A percentile compares a stretch with the other conserved stretches of the same genome.
Evolutionary conservation across 148 eudicot species (phyloP).

Genomic region (Fallopia convolvulus): DNA sequence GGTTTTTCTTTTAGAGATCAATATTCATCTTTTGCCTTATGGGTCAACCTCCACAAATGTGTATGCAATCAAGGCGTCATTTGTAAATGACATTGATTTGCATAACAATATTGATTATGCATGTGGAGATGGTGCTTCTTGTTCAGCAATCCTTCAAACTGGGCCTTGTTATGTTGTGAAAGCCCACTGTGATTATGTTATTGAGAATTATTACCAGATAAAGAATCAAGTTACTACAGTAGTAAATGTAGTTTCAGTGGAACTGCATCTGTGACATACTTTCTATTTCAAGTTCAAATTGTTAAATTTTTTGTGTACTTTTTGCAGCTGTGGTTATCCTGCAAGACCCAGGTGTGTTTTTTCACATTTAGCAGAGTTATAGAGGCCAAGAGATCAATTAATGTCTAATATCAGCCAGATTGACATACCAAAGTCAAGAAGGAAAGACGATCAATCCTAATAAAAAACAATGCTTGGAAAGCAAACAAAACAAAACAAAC

Average conservation of each 20-base stretch:
- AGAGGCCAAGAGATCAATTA: too few relatives aligned
- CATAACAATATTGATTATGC: not conserved
- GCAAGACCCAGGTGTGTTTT: constrained; percentile 15
- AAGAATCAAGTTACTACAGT: constrained; percentile 28
- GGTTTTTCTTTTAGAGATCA: not conserved
- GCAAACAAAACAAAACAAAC: not conserved
- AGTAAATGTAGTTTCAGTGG: constrained; percentile 62
- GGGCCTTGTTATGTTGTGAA: constrained; percentile 58
- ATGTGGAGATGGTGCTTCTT: not conserved
- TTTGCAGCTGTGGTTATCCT: constrained; percentile 43
- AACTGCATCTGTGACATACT: constrained; percentile 29
- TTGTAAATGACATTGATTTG: not conserved
- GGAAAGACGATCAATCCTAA: not conserved
- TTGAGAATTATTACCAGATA: constrained; percentile 57
- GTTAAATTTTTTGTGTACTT: not conserved
- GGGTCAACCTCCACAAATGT: too few relatives aligned
- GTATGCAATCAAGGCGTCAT: constrained; percentile 1
- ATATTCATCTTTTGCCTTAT: not conserved
- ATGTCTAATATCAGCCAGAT: too few relatives aligned
- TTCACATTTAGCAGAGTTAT: not conserved
- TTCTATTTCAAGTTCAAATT: not conserved
- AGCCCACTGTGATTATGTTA: constrained; percentile 69
- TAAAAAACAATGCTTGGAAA: not conserved
- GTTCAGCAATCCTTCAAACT: constrained; percentile 27
- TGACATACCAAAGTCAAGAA: not conserved